Conservation (phyloP, 345 rosid genomes). For the Melaleuca quinquenervia region DNA sequence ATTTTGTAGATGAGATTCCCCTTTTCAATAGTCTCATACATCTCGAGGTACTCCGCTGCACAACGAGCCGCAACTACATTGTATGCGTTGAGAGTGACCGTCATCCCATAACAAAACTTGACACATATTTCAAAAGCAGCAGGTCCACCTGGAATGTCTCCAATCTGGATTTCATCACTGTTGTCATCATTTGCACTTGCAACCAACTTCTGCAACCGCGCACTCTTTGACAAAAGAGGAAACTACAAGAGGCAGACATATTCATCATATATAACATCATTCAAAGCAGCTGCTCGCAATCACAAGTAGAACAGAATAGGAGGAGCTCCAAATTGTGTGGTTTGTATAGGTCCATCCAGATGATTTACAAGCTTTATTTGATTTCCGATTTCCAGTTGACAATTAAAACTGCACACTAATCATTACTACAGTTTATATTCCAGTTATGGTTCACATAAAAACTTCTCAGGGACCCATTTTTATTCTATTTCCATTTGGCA, state of each 20-base stretch:
- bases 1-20: constrained; percentile 69
- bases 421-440: not conserved
- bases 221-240: constrained; percentile 58
- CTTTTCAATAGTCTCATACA: constrained; percentile 47
- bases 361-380: not conserved
- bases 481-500: not conserved
- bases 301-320: not conserved
- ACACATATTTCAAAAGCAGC: constrained; percentile 77
- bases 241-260: constrained; percentile 26
- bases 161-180: constrained; percentile 50
- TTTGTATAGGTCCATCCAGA: not conserved
- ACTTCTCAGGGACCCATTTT: not conserved
- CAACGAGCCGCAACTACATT: constrained; percentile 79
- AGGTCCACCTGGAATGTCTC: constrained; percentile 79
- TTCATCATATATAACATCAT: not conserved
- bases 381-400: not conserved
- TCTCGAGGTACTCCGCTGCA: constrained; percentile 72
- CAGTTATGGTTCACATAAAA: not conserved
- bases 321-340: not conserved
- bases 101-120: constrained; percentile 89
- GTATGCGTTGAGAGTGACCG: constrained; percentile 79
- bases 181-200: constrained; percentile 19
- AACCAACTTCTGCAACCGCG: constrained; percentile 33
- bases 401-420: not conserved
- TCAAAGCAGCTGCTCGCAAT: not conserved